These are phyloP conservation scores for Lolium rigidum DNA, from an alignment of 176 grass and related monocot species.

Conservation along the genomic window DNA sequence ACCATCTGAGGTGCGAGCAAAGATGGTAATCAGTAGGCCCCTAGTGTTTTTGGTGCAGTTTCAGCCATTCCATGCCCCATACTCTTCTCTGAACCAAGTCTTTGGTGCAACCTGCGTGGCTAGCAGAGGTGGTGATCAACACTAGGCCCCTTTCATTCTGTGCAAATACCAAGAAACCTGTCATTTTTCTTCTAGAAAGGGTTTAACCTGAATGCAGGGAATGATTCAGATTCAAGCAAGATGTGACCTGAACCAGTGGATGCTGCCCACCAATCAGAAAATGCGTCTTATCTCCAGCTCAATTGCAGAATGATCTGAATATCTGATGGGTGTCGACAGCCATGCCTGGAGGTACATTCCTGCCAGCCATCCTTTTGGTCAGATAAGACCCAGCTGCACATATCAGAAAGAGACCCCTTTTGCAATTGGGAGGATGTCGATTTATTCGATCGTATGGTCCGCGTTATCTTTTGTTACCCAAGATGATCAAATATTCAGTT, in stretches of 20 bases:
- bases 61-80: not conserved
- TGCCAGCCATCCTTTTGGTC: slow-evolving; percentile 34
- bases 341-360: slow-evolving; percentile 13
- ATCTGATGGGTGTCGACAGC: not conserved
- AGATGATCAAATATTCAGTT: not conserved
- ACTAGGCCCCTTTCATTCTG: not conserved
- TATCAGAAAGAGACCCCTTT: slow-evolving; percentile 26
- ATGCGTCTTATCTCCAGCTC: slow-evolving; percentile 30
- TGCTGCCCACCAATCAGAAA: slow-evolving; percentile 4
- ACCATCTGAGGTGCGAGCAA: slow-evolving; percentile 15
- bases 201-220: not conserved
- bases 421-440: slow-evolving; percentile 12
- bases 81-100: not conserved
- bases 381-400: slow-evolving; percentile 31
- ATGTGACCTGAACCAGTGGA: slow-evolving; percentile 27
- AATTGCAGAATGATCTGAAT: slow-evolving; percentile 26
- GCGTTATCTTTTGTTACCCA: not conserved
- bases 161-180: not conserved
- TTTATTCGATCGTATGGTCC: not conserved
- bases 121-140: not conserved
- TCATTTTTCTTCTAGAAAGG: not conserved
- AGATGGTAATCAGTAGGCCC: slow-evolving; percentile 4
- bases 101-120: not conserved
- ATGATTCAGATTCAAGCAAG: slow-evolving; percentile 1
- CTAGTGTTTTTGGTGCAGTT: slow-evolving; percentile 17